Percentiles rank a stretch among this genome's conserved stretches.
These are phyloP conservation scores for Saururus chinensis DNA, from an alignment of 164 flowering plant genomes.

Conservation along the genomic window DNA sequence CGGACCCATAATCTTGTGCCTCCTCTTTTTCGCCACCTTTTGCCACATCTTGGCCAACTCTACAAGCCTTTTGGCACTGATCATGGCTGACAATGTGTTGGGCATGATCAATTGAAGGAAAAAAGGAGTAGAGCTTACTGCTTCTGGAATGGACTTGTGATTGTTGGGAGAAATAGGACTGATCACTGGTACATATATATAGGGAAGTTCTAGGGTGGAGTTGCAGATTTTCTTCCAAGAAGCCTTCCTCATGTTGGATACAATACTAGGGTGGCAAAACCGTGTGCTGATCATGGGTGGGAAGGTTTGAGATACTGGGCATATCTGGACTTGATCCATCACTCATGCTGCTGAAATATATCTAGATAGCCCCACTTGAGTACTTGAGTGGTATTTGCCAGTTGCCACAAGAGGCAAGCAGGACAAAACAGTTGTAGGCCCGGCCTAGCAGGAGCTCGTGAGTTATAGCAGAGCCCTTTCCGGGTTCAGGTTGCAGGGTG, in stretches of 20 bases:
- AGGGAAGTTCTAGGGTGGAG: not conserved
- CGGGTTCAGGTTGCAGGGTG: too few species aligned
- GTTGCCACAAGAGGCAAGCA: not conserved
- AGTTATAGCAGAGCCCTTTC: not conserved
- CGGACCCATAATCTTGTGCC: not conserved
- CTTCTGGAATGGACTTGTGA: not conserved
- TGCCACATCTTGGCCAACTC: slow-evolving; percentile 8
- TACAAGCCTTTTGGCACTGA: slow-evolving; percentile 8
- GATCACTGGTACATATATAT: not conserved
- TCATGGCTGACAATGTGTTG: not conserved
- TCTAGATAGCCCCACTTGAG: too few species aligned
- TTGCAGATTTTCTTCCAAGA: not conserved
- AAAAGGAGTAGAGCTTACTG: not conserved
- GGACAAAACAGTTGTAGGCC: not conserved
- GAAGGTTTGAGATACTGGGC: not conserved
- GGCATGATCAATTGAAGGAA: not conserved
- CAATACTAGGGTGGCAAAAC: not conserved
- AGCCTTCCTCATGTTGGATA: not conserved
- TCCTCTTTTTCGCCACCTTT: slow-evolving; percentile 3
- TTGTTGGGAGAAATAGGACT: too few species aligned
- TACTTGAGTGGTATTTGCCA: too few species aligned
- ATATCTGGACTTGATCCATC: not conserved
- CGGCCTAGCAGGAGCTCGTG: not conserved
- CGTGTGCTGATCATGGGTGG: not conserved
- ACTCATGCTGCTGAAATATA: not conserved